phyloP scores from a whole-genome alignment of 163 green algal species.

The Chlamydomonas reinhardtii region DNA sequence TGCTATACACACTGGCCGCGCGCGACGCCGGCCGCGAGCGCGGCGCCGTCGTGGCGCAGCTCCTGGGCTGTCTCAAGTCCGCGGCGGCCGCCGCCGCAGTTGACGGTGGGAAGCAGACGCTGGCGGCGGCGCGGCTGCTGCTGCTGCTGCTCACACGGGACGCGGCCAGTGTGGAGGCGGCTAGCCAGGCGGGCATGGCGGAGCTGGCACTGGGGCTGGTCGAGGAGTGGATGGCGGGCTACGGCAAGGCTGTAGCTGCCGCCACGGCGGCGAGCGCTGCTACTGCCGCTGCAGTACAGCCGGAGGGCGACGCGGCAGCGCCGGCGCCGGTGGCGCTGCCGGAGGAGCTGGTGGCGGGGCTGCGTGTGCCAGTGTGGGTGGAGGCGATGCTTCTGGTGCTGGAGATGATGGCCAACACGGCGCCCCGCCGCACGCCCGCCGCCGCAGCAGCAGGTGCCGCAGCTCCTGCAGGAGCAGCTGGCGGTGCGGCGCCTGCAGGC shows the following conservation, averaged over 20 bases:
- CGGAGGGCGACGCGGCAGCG: not conserved
- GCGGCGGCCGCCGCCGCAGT: not conserved
- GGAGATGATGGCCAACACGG: conserved; percentile 62
- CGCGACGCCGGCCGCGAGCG: conserved; percentile 71
- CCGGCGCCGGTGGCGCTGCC: conserved; percentile 15
- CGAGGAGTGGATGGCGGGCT: conserved; percentile 67
- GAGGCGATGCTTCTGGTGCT: conserved; percentile 82
- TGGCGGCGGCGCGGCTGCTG: conserved; percentile 74
- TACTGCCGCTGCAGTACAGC: not conserved
- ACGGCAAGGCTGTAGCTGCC: conserved; percentile 39
- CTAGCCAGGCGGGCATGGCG: conserved; percentile 32
- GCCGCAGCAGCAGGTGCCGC: conserved; percentile 18
- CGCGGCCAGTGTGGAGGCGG: conserved; percentile 50
- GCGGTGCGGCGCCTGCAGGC: not conserved
- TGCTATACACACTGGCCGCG: conserved; percentile 73
- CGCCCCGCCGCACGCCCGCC: not conserved
- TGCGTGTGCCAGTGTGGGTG: conserved; percentile 80
- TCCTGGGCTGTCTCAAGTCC: conserved; percentile 54
- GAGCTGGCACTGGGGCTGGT: conserved; percentile 56
- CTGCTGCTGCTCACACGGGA: conserved; percentile 76
- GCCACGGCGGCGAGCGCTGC: too few relatives aligned
- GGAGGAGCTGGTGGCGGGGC: not conserved
- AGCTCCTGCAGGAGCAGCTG: not conserved
- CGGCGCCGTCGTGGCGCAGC: conserved; percentile 61
- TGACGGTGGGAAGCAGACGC: conserved; percentile 39